Evolutionary conservation across 495 filamentous ascomycete genomes (phyloP).

Genomic region (Cryomyces antarcticus): DNA sequence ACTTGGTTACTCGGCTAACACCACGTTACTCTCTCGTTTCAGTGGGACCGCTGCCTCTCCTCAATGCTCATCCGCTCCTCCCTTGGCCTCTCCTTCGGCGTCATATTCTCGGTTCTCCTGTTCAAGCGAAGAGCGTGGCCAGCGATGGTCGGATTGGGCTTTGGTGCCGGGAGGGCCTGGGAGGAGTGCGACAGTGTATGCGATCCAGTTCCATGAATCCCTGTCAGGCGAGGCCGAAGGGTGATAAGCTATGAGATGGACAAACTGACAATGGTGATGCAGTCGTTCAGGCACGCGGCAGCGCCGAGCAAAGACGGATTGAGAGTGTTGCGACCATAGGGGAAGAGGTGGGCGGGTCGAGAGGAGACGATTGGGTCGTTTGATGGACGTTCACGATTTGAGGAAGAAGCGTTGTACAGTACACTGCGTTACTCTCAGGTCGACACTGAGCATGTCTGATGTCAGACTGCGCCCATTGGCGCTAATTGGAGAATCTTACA

Average conservation of each 20-base stretch:
- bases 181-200: conserved; percentile 58
- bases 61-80: conserved; percentile 88
- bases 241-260: background rate
- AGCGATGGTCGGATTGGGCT: conserved; percentile 75
- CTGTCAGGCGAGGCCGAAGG: background rate
- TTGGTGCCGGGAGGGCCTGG: conserved; percentile 88
- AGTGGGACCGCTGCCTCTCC: conserved; percentile 98
- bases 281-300: conserved; percentile 17
- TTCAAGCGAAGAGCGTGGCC: conserved; percentile 98
- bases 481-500: too few species aligned
- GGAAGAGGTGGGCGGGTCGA: too few species aligned
- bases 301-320: conserved; percentile 12
- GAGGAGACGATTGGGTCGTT: too few species aligned
- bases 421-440: too few species aligned
- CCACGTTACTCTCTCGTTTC: background rate
- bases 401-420: too few species aligned
- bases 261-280: background rate
- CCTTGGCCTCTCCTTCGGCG: conserved; percentile 83
- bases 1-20: background rate
- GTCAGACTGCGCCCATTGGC: too few species aligned
- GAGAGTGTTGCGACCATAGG: conserved; percentile 9
- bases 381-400: too few species aligned
- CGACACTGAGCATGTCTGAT: too few species aligned
- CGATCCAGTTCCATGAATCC: background rate
- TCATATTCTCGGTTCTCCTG: conserved; percentile 92